A percentile compares a stretch with the other conserved stretches of the same genome.
phyloP scores from a whole-genome alignment of 1,139 yeast genomes.

The Candida tunisiensis region DNA sequence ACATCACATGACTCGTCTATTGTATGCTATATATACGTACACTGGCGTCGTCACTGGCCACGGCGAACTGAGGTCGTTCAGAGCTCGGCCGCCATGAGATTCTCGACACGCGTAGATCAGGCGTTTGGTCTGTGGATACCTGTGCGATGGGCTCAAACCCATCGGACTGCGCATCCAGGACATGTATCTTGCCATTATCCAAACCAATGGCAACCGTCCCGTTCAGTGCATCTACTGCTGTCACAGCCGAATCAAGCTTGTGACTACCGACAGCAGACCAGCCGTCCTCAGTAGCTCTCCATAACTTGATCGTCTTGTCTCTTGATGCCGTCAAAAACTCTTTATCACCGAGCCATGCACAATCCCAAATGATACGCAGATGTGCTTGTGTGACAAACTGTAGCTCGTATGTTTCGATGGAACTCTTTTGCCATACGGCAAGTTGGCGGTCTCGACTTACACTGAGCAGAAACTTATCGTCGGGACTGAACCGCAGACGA shows the following conservation, averaged over 20 bases:
- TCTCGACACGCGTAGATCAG: slow-evolving; percentile 43
- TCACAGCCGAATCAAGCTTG: slow-evolving; percentile 35
- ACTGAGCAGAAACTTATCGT: slow-evolving; percentile 49
- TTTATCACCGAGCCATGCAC: slow-evolving; percentile 42
- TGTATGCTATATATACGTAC: slow-evolving; percentile 15
- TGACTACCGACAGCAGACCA: slow-evolving; percentile 8
- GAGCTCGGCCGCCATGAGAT: slow-evolving; percentile 32
- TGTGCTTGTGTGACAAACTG: slow-evolving; percentile 52
- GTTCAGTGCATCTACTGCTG: slow-evolving; percentile 42
- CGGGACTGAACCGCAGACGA: slow-evolving; percentile 58
- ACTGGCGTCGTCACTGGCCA: slow-evolving; percentile 56
- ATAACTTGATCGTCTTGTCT: slow-evolving; percentile 61
- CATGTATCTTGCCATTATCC: slow-evolving; percentile 40
- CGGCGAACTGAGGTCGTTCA: slow-evolving; percentile 28
- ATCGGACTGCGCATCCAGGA: slow-evolving; percentile 12
- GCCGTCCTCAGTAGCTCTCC: slow-evolving; percentile 18
- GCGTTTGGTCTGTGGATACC: slow-evolving; percentile 21
- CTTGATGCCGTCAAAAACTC: slow-evolving; percentile 74
- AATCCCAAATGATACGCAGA: slow-evolving; percentile 88
- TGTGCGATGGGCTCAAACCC: slow-evolving; percentile 5
- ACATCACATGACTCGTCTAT: background rate
- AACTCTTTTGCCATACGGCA: slow-evolving; percentile 62
- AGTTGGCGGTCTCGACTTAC: slow-evolving; percentile 87
- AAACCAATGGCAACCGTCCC: slow-evolving; percentile 47
- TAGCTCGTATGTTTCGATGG: slow-evolving; percentile 27